phyloP scores from a whole-genome alignment of 371 early-diverging fungal species.

The Rhizomucor miehei region DNA sequence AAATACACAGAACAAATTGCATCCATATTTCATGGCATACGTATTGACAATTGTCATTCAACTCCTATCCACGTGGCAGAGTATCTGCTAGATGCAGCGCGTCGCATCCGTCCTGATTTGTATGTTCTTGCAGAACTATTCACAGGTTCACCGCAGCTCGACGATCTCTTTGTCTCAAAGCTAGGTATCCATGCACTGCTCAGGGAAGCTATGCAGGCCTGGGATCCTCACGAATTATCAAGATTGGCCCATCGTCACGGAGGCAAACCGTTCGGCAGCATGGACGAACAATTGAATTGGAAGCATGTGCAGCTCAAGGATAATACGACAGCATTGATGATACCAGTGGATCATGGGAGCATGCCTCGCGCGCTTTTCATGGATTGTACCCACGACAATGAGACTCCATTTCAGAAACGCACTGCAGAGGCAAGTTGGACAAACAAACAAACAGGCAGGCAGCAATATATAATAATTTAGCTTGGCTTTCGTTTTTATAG shows the following conservation, averaged over 20 bases:
- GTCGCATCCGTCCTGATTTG: conserved; percentile 80
- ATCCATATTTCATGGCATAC: conserved; percentile 88
- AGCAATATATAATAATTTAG: conserved; percentile 3
- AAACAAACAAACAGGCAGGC: background rate
- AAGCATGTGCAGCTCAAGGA: conserved; percentile 32
- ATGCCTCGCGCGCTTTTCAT: conserved; percentile 93
- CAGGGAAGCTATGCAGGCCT: conserved; percentile 96
- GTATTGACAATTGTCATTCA: conserved; percentile 98
- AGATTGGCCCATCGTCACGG: conserved; percentile 88
- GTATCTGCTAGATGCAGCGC: conserved; percentile 88
- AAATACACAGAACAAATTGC: conserved; percentile 89
- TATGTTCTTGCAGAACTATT: conserved; percentile 97
- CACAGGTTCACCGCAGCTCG: conserved; percentile 91
- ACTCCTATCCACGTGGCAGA: conserved; percentile 94
- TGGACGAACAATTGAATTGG: conserved; percentile 62
- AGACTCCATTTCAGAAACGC: conserved; percentile 90
- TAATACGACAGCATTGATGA: conserved; percentile 21
- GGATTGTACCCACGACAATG: conserved; percentile 99
- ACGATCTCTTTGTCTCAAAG: conserved; percentile 83
- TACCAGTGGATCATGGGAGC: conserved; percentile 40
- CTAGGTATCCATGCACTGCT: conserved; percentile 95
- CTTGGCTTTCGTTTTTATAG: conserved; percentile 10
- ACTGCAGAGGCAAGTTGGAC: conserved; percentile 47
- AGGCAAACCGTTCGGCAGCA: conserved; percentile 79
- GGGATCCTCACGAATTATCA: conserved; percentile 89